These are phyloP conservation scores for Anaeromyces robustus DNA, from an alignment of 192 early-diverging fungal genomes.

Conservation along the genomic window DNA sequence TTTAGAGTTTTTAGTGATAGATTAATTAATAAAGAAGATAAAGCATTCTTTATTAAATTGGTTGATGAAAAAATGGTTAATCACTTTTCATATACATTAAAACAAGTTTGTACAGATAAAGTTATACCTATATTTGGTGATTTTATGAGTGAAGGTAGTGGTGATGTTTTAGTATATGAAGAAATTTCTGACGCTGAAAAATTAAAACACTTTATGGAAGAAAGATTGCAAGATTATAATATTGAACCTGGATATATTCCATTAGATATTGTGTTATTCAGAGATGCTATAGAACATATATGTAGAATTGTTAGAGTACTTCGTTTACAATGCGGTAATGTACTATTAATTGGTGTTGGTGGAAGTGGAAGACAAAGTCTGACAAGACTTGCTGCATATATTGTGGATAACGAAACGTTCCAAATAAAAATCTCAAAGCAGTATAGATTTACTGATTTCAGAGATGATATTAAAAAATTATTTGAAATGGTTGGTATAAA, in stretches of 20 bases:
- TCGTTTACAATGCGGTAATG: background rate
- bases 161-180: constrained; percentile 15
- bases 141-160: constrained; percentile 14
- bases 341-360: constrained; percentile 7
- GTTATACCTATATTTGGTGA: constrained; percentile 34
- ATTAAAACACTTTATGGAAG: constrained; percentile 26
- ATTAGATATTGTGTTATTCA: constrained; percentile 38
- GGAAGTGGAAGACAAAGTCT: constrained; percentile 41
- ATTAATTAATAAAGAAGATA: constrained; percentile 24
- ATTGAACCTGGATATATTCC: constrained; percentile 35
- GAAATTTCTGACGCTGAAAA: constrained; percentile 32
- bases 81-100: background rate
- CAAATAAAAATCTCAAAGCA: constrained; percentile 47
- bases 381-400: constrained; percentile 32
- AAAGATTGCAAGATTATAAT: constrained; percentile 35
- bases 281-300: constrained; percentile 13
- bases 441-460: constrained; percentile 30
- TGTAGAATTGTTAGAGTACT: background rate
- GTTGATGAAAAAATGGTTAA: constrained; percentile 5
- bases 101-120: constrained; percentile 14
- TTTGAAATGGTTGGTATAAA: constrained; percentile 30
- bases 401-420: constrained; percentile 33
- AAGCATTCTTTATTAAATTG: background rate
- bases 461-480: constrained; percentile 41
- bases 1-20: constrained; percentile 41